A percentile compares a stretch with the other conserved stretches of the same genome.
These are phyloP conservation scores for Thuidium tamariscinum DNA, from an alignment of 225 moss, liverwort and hornwort genomes.

Conservation along the genomic window DNA sequence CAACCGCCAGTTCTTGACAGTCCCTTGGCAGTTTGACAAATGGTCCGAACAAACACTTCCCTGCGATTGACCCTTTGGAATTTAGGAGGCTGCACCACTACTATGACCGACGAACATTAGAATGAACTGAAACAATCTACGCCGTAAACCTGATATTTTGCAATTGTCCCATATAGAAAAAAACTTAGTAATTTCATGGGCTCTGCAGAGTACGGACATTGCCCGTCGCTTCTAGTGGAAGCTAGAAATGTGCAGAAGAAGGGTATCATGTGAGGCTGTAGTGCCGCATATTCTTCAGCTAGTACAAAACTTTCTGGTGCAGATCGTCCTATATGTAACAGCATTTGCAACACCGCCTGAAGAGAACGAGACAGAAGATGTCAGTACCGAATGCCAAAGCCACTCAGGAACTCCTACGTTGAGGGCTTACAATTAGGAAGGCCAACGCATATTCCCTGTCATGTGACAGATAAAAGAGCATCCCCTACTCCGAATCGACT, in stretches of 20 bases:
- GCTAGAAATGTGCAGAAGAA: conserved; percentile 77
- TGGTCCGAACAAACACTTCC: conserved; percentile 71
- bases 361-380: neutral
- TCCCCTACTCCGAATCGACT: neutral
- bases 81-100: neutral
- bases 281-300: conserved; percentile 51
- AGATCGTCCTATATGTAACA: conserved; percentile 72
- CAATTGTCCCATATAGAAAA: neutral
- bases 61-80: conserved; percentile 20
- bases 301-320: conserved; percentile 60
- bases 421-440: neutral
- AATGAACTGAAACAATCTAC: neutral
- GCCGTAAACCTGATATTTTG: neutral
- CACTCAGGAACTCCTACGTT: neutral
- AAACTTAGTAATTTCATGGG: neutral
- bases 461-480: neutral
- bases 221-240: conserved; percentile 31
- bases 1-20: conserved; percentile 77
- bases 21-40: conserved; percentile 64
- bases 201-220: neutral
- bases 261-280: conserved; percentile 85
- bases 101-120: neutral
- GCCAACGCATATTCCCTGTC: neutral
- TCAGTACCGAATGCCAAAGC: neutral
- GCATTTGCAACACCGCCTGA: conserved; percentile 91